Conservation (phyloP, 345 rosid genomes). For the Syzygium aqueum region DNA sequence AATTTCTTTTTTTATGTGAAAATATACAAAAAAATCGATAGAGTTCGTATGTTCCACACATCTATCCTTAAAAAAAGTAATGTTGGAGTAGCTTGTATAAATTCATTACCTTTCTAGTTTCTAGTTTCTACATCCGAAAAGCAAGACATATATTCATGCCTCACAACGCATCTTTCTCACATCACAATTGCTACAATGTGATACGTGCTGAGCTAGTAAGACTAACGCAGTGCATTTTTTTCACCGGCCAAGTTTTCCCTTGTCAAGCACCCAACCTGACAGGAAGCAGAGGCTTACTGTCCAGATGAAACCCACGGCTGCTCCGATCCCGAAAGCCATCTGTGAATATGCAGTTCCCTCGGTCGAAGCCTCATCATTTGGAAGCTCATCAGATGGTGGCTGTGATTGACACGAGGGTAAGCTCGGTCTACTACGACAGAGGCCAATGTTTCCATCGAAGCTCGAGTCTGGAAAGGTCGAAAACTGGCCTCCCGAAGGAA, state of each 20-base stretch:
- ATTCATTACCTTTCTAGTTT: background rate
- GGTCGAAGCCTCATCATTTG: background rate
- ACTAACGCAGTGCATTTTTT: background rate
- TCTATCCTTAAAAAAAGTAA: background rate
- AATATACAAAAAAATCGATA: background rate
- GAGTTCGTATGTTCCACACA: background rate
- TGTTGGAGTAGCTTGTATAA: background rate
- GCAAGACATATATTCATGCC: too few species aligned
- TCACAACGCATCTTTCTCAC: background rate
- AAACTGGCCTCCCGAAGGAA: conserved; percentile 18
- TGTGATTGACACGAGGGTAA: background rate
- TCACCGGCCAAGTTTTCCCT: background rate
- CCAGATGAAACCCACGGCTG: conserved; percentile 5
- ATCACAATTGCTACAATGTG: background rate
- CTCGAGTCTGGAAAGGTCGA: conserved; percentile 18
- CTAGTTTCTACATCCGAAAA: too few species aligned
- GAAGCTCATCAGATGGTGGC: background rate
- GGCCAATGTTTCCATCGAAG: conserved; percentile 16
- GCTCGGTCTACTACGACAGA: background rate
- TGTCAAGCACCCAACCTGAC: conserved; percentile 10
- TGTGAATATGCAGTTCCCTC: background rate
- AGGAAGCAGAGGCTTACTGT: conserved; percentile 11
- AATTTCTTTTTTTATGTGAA: background rate
- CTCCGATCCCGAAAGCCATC: conserved; percentile 12
- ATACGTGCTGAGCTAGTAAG: background rate